Evolutionary conservation across 2,329 filamentous ascomycete genomes (phyloP), one percentile per base, ranked within the genome.

Genomic region (Periconia digitata): DNA sequence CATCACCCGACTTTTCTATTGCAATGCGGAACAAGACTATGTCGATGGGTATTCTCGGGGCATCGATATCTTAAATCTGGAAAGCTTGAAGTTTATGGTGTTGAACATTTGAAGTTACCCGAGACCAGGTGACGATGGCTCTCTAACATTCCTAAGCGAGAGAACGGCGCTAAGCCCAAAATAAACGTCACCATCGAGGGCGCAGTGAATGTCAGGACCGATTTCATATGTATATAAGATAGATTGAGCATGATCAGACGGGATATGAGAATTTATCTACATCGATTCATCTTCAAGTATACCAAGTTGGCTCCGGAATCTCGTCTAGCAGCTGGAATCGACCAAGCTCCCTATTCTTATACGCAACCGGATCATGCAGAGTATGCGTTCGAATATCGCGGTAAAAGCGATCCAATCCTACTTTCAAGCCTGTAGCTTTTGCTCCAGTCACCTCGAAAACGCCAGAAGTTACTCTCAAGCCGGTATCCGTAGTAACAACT

Each of bases 361-460:
- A 86, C 20, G 83, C 80, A 22, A 87, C 83, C 0, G 84, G 84
- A 64, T 87, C 85, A 67, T 87, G 84, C 57, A 87, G 64, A 0
- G 78, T 81, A 67, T 87, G 85, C 4, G 83, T 86, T 5, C 85
- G 68, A n/a, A 86, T 71, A 59, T 87, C 84, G 39, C 84, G 74
- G 83, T 83, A 87, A 66, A 84, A 87, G 1, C 84, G 72, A 70
- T 86, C 85, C 49, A 87, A 67, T 0, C 82, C 83, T 1, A 84
- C 78, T 55, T 79, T 85, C 45, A 72, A 71, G 0, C 78, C 76
- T 0, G 84, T 86, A 0, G 83, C 76, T 50, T 79, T 78, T 0
- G 82, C 75, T 0, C 81, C 84, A 0, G 83, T 84, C 5, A 85
- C 80, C 62, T 87, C 85, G 58, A 87, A 87, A 2, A 86, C 75